Conservation (phyloP, 768 basidiomycete genomes). For the Daedalea quercina region DNA sequence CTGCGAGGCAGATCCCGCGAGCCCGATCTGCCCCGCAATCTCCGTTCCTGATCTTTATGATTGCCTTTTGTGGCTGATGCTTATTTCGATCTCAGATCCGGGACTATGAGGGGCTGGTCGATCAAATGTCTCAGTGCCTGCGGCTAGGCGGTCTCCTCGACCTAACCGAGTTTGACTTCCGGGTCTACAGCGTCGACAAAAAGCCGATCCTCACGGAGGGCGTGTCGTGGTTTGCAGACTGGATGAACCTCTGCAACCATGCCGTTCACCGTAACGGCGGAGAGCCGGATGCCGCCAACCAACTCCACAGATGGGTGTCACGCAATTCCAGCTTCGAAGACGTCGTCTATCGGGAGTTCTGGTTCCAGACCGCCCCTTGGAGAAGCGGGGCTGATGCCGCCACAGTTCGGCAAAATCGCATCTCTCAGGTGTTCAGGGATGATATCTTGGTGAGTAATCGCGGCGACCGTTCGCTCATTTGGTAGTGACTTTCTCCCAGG, state of each 20-base stretch:
- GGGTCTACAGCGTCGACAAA: constrained; percentile 48
- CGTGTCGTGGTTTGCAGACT: constrained; percentile 55
- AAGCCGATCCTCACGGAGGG: constrained; percentile 36
- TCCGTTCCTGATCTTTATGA: constrained; percentile 11
- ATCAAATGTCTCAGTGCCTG: constrained; percentile 61
- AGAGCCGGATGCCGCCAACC: constrained; percentile 52
- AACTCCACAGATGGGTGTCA: constrained; percentile 48
- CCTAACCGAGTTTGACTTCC: constrained; percentile 64
- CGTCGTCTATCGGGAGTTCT: constrained; percentile 50
- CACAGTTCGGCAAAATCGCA: constrained; percentile 28
- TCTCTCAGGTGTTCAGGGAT: constrained; percentile 45
- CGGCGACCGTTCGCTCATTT: background rate
- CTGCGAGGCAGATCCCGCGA: constrained; percentile 5
- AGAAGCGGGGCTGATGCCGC: constrained; percentile 25
- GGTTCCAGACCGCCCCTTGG: constrained; percentile 57
- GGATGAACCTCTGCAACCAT: constrained; percentile 47
- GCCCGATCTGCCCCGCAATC: constrained; percentile 8
- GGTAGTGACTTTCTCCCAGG: constrained; percentile 28
- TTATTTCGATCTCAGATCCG: constrained; percentile 43
- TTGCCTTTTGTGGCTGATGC: constrained; percentile 9
- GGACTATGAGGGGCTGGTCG: constrained; percentile 55
- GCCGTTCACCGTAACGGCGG: constrained; percentile 56
- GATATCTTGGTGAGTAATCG: constrained; percentile 43
- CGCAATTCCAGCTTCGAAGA: constrained; percentile 53
- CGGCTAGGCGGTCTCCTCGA: constrained; percentile 66